Base-by-base conservation (phyloP, 1,139 yeast genomes). In the Candida anutae region DNA sequence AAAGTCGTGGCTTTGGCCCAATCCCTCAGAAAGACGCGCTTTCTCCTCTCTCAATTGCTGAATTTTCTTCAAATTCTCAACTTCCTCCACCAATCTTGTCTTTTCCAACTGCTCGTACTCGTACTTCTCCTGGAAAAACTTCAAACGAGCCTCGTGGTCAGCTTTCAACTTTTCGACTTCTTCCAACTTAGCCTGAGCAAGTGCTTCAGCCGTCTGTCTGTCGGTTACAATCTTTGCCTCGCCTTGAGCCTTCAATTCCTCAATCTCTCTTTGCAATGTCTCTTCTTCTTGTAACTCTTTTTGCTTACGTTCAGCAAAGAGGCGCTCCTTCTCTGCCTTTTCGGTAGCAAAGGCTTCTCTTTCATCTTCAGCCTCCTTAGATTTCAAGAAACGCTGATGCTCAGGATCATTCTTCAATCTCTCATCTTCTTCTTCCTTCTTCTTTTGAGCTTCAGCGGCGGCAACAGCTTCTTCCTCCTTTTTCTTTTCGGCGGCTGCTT, bases 21-120 rank as follows among this genome's bases (percentile, higher is more conserved):
- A 50, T 32, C 53, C 50, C 23, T 37, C 42, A n/a, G 59, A 43
- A 34, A 58, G 52, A 34, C 53, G 49, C 4, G 53, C 53, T 38
- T 55, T 59, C 34, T 60, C 64, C 43, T 56, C 65, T 41, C 63
- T 55, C 38, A 60, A 55, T 28, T 52, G 50, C 34, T 55, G 48
- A 33, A 60, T 58, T 32, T 58, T 57, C 39, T 55, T 56, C 50
- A 59, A 54, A 38, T 58, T 57, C 23, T 49, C 62, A 33, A 59
- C 62, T 40, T 60, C 67, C 33, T 57, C 64, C 30, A 51, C 34
- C 26, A 59, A 47, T 37, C 65, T 51, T 16, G 45, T 36, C 37
- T 54, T 59, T 43, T 58, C 62, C 28, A 55, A 41, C 31, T 55
- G 62, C 42, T 60, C 67, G 28, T 52, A 54, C 26, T 53, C 59